Percentiles rank a stretch among this genome's conserved stretches.
Conservation (phyloP, 1,139 yeast species). For the Magnusiomyces clavatus region DNA sequence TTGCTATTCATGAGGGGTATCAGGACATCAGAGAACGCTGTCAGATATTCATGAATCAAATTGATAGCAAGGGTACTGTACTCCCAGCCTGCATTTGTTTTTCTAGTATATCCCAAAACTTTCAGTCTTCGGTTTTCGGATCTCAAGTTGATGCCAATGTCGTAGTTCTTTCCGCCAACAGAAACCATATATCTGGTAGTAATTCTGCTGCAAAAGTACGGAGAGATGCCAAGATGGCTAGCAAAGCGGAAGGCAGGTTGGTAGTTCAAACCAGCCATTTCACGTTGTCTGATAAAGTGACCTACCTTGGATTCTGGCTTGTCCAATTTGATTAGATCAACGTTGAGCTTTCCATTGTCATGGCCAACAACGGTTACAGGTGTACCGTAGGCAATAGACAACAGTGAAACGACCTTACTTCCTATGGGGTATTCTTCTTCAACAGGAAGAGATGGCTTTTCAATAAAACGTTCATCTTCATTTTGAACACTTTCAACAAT, state of each 20-base stretch:
- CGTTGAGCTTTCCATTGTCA: constrained; percentile 29
- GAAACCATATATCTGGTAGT: constrained; percentile 65
- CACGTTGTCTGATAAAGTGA: constrained; percentile 39
- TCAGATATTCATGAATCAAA: constrained; percentile 53
- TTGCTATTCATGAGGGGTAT: constrained; percentile 30
- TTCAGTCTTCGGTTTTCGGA: constrained; percentile 73
- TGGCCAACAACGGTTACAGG: constrained; percentile 65
- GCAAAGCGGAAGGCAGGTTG: constrained; percentile 63
- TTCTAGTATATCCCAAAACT: constrained; percentile 79
- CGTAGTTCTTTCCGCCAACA: constrained; percentile 48
- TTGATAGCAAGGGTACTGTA: constrained; percentile 69
- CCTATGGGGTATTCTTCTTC: constrained; percentile 74
- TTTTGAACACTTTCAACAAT: constrained; percentile 69
- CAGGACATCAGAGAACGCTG: constrained; percentile 57
- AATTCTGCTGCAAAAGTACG: constrained; percentile 64
- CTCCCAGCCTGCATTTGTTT: constrained; percentile 69
- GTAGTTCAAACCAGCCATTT: constrained; percentile 49
- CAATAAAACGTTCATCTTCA: constrained; percentile 65
- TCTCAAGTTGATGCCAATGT: constrained; percentile 80
- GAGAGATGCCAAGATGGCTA: constrained; percentile 48
- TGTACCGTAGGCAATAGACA: constrained; percentile 84
- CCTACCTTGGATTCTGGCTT: constrained; percentile 28
- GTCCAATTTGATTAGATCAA: constrained; percentile 27
- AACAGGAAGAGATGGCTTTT: constrained; percentile 69
- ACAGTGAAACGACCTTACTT: constrained; percentile 71